Base-by-base conservation (phyloP, 345 rosid species). In the Nephelium lappaceum region DNA sequence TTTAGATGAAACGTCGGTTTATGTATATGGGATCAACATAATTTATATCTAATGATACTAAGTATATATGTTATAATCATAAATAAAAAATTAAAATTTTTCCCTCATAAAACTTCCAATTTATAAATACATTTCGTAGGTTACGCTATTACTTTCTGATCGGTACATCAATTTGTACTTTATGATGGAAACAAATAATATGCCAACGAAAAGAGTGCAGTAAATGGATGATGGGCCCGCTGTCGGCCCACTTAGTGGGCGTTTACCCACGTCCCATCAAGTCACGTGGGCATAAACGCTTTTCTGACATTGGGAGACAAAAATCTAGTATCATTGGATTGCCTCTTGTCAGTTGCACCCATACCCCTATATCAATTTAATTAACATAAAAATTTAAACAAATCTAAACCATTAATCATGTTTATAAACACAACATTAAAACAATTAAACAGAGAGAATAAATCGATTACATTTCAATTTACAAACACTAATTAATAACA, bases 241-340 rank as follows among this genome's bases (percentile, higher is more conserved):
- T 9, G 45, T 63, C 19, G 15, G 77, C 43, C 19, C 57, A 25
- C 23, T 10, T 5, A 5, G 12, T 62, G 45, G 45, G 70, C 31
- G 77, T 43, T 43, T 18, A 63, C 12, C 9, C 43, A 63, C 61
- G 70, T 25, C 60, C 43, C 77, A 18, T 63, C 51, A 21, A 25
- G 60, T 74, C 70, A 74, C 77, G 70, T 19, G 64, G 64, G 64
- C 14, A 60, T 21, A 10, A 60, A 7, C 25, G 11, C 63, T 42
- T 60, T 43, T 24, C 15, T 43, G 58, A 61, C 77, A 73, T 21
- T 36, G 5, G 23, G 3, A 71, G 25, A 71, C 47, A 11, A 15
- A 19, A 63, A 43, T 74, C 77, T 63, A 74, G 58, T 9, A 8
- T 8, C 9, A 5, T 6, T 21, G 6, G 53, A 73, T 73, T 4